phyloP scores from a whole-genome alignment of 2,329 filamentous ascomycete species.

The Clarireedia homoeocarpa region DNA sequence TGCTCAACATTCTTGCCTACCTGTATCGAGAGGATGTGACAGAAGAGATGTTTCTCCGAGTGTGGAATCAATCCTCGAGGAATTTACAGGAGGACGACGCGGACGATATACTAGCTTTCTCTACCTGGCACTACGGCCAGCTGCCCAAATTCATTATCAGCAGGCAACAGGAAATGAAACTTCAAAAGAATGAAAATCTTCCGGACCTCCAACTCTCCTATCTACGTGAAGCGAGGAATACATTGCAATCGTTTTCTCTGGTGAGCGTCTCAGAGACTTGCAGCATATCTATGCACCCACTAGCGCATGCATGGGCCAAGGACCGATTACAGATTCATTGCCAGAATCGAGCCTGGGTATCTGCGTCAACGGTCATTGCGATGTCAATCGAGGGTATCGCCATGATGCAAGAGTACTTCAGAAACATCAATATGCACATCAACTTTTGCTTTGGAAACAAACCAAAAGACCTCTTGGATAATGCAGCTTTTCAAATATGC shows the following conservation, averaged over 20 bases:
- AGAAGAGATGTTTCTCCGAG: slow-evolving; percentile 6
- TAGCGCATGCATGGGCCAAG: slow-evolving; percentile 13
- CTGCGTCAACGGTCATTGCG: too few species aligned
- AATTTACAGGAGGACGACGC: neutral
- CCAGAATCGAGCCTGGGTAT: too few species aligned
- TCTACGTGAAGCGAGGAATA: neutral
- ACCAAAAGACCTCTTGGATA: too few species aligned
- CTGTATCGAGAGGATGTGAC: slow-evolving; percentile 5
- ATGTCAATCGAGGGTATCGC: too few species aligned
- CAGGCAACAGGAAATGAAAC: neutral
- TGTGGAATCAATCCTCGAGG: neutral
- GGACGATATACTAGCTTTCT: neutral
- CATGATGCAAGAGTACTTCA: too few species aligned
- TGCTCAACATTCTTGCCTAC: slow-evolving; percentile 11
- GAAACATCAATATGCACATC: too few species aligned
- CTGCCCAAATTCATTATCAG: neutral
- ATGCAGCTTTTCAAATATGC: too few species aligned
- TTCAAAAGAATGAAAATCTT: neutral
- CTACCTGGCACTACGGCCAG: slow-evolving; percentile 2
- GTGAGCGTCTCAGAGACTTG: slow-evolving; percentile 5
- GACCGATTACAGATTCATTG: too few species aligned
- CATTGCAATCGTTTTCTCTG: slow-evolving; percentile 11
- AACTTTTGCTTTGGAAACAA: too few species aligned
- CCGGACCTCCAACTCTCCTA: neutral
- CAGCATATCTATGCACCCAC: slow-evolving; percentile 15